A percentile compares a stretch with the other conserved stretches of the same genome.
Evolutionary conservation across 2,329 filamentous ascomycete species (phyloP).

Genomic region (Didymella lethalis): DNA sequence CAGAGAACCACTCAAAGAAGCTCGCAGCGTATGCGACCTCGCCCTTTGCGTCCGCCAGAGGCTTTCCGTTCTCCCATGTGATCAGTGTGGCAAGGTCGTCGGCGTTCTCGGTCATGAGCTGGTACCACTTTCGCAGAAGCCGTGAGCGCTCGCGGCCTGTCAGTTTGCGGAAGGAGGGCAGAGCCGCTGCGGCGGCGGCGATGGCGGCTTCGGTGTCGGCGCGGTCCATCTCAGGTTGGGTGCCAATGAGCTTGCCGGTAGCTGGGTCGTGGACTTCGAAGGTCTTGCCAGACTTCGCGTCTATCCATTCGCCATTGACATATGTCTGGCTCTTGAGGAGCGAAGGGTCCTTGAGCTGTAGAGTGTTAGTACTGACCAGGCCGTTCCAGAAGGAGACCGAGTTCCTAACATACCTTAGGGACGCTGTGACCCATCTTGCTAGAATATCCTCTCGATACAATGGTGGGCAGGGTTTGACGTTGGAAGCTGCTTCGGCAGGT

Average conservation of each 20-base stretch:
- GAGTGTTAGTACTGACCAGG: slow-evolving; percentile 22
- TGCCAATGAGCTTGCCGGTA: slow-evolving; percentile 80
- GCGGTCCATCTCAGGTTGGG: slow-evolving; percentile 81
- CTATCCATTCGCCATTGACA: slow-evolving; percentile 92
- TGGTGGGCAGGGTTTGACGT: slow-evolving; percentile 42
- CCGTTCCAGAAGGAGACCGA: too few relatives aligned
- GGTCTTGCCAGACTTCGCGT: slow-evolving; percentile 84
- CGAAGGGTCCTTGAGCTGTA: slow-evolving; percentile 57
- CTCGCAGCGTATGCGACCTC: slow-evolving; percentile 52
- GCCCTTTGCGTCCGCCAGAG: slow-evolving; percentile 63
- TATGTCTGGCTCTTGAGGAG: slow-evolving; percentile 86
- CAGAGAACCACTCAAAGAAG: slow-evolving; percentile 54
- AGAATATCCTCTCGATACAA: slow-evolving; percentile 52
- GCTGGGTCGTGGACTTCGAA: slow-evolving; percentile 90
- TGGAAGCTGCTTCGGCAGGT: slow-evolving; percentile 44
- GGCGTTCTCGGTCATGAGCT: slow-evolving; percentile 77
- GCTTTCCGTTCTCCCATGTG: slow-evolving; percentile 91
- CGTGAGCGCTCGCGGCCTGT: slow-evolving; percentile 78
- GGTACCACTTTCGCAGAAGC: slow-evolving; percentile 81
- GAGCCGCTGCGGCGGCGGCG: slow-evolving; percentile 78
- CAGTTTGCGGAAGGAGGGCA: slow-evolving; percentile 72
- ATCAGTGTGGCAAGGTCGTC: slow-evolving; percentile 84
- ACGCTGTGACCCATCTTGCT: slow-evolving; percentile 53
- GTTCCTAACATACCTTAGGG: slow-evolving; percentile 45
- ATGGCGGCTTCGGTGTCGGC: slow-evolving; percentile 84